Evolutionary conservation across 176 grass and related monocot species (phyloP), one percentile per base, ranked within the genome.

Genomic region (Rhipidocladum racemiflorum): DNA sequence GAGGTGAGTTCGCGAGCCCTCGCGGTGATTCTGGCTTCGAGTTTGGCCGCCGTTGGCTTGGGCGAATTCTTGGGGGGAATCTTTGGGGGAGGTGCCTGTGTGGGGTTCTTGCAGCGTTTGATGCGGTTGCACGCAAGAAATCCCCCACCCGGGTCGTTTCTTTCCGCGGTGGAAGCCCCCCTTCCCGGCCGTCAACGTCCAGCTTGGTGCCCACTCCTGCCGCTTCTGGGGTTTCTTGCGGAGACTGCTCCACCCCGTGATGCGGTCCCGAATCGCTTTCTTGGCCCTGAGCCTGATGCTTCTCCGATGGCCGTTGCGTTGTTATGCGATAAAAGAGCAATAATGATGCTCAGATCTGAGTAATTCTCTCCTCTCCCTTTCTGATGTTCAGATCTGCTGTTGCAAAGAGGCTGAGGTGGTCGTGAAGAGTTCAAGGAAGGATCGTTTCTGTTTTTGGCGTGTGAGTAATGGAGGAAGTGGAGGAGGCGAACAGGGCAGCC

Each of bases 401-500:
- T 25, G 28, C 38, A 62, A 2, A 59, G 56, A 12, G 77, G 35
- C 34, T 5, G 67, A 49, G 17, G 72, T 35, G 27, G 49, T 28
- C 35, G 35, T 0, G 63, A 70, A 42, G 40, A 57, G 30, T 83
- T 61, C 61, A 34, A 49, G 56, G 25, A 30, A 23, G 34, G 38
- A 73, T 40, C 44, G 57, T 13, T 23, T 46, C 25, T 23, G 18
- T 34, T 64, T 61, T 55, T 17, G 4, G 72, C 40, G 35, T 61
- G 44, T 72, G 15, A 27, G 39, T 18, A 17, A 97, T 99, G 96
- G 83, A 99, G 82, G 82, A 91, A 61, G 79, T 95, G 65, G 91
- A 99, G 83, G 80, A 62, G 85, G 96, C 93, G 6, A 99, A 91
- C 66, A 86, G 71, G 72, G 78, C 82, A 43, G 96, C 96, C 43